Base-by-base conservation (phyloP, 345 rosid species). In the Citropsis articulata region DNA sequence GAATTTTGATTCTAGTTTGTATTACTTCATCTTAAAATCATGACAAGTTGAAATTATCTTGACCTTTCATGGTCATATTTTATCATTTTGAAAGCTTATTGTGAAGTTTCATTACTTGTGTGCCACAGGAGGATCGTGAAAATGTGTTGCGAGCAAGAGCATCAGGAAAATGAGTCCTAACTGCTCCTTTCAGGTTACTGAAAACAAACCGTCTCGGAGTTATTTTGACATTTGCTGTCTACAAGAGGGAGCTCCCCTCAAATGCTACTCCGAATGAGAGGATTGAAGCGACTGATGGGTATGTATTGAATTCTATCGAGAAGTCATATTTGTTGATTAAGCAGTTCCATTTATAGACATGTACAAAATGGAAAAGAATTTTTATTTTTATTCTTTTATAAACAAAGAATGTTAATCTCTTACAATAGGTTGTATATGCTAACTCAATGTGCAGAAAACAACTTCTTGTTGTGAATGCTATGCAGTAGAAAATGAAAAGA, bases 131-230 rank as follows among this genome's bases (percentile, higher is more conserved):
- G 87, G 99, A 95, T 83, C 88, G 96, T 18, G 93, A 91, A 78
- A 95, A 95, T 77, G 94, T 95, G 48, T 81, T 95, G 65, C 93
- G 93, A 55, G 98, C 99, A 31, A 92, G 99, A 87, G 90, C 61
- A 61, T 92, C 89, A 8, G 98, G 98, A 77, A 93, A 91, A 81
- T 98, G 99, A 66, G 98, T 92, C 81, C 87, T 95, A 66, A 95
- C 99, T 72, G 99, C 99, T 80, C 99, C 99, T 78, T 95, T 95
- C 74, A 88, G 90, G 84, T 81, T 95, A 81, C 83, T 95, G 55
- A 95, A 95, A 89, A 86, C 97, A 68, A 92, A 92, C 64, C 89
- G 99, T 50, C 99, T 95, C 40, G 99, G 99, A 65, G 98, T 95
- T 72, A 95, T 95, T 74, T 85, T 95, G 89, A 95, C 98, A 62